These are phyloP conservation scores for Psilocybe cyanescens DNA, from an alignment of 768 basidiomycete species.

Conservation along the genomic window DNA sequence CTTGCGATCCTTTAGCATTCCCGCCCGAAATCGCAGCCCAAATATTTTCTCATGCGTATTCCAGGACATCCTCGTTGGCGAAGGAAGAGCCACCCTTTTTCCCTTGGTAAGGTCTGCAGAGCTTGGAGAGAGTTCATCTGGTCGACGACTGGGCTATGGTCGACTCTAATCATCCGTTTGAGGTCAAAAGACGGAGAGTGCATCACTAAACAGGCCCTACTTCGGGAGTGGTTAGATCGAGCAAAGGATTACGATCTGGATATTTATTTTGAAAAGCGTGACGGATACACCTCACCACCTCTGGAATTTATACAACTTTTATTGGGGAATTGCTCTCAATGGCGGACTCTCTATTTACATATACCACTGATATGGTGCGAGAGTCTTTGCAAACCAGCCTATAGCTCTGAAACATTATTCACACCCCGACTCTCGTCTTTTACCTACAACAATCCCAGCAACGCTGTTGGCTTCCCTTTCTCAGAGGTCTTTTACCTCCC, in stretches of 20 bases:
- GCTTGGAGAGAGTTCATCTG: conserved; percentile 9
- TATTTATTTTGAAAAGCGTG: neutral
- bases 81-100: conserved; percentile 1
- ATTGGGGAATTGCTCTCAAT: neutral
- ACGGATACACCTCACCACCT: neutral
- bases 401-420: neutral
- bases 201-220: neutral
- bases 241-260: neutral
- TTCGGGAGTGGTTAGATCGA: conserved; percentile 3
- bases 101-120: conserved; percentile 7
- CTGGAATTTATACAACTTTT: neutral
- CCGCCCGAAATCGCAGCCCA: conserved; percentile 1
- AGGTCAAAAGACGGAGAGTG: neutral
- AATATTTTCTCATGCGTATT: neutral
- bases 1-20: neutral
- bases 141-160: conserved; percentile 10
- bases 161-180: neutral
- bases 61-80: neutral
- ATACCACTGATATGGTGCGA: too few relatives aligned
- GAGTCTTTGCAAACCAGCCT: too few relatives aligned
- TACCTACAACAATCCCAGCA: neutral
- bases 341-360: neutral
- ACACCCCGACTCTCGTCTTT: neutral
- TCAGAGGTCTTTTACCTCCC: too few relatives aligned
- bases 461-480: too few relatives aligned